Percentiles rank a stretch among this genome's conserved stretches.
Evolutionary conservation across 1,139 yeast species (phyloP).

Genomic region (Blastobotrys arbuscula): DNA sequence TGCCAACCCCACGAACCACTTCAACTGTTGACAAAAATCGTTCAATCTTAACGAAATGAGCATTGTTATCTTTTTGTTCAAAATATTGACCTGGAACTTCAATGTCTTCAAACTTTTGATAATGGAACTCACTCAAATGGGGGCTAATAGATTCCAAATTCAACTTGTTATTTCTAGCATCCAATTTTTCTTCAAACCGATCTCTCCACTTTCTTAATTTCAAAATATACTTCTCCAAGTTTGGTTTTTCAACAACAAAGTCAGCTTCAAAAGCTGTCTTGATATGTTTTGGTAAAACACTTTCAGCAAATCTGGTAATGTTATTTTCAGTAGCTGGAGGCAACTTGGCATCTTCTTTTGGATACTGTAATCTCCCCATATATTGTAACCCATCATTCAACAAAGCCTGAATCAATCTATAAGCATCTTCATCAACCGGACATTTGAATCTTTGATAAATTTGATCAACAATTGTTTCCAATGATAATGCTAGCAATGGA

Average conservation of each 20-base stretch:
- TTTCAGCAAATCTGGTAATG: conserved; percentile 85
- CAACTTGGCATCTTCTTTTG: conserved; percentile 79
- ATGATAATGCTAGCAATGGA: conserved; percentile 84
- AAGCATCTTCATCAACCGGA: conserved; percentile 94
- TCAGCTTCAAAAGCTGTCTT: conserved; percentile 90
- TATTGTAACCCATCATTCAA: conserved; percentile 91
- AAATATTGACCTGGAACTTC: conserved; percentile 97
- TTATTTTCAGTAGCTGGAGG: conserved; percentile 92
- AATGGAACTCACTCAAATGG: conserved; percentile 93
- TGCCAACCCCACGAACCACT: conserved; percentile 82
- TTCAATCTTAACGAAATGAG: conserved; percentile 87
- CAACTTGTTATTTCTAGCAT: conserved; percentile 64
- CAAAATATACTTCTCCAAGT: conserved; percentile 77
- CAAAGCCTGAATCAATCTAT: conserved; percentile 84
- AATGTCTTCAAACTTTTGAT: conserved; percentile 94
- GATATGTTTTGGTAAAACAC: conserved; percentile 84
- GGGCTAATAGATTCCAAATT: conserved; percentile 90
- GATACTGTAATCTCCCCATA: conserved; percentile 72
- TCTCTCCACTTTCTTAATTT: conserved; percentile 91
- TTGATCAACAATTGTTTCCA: conserved; percentile 94
- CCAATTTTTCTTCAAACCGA: conserved; percentile 84
- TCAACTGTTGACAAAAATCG: conserved; percentile 87
- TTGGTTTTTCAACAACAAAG: conserved; percentile 82
- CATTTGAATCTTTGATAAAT: conserved; percentile 91
- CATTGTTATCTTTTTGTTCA: conserved; percentile 64